Conservation (phyloP, 345 rosid genomes). For the Gossypium bickii region DNA sequence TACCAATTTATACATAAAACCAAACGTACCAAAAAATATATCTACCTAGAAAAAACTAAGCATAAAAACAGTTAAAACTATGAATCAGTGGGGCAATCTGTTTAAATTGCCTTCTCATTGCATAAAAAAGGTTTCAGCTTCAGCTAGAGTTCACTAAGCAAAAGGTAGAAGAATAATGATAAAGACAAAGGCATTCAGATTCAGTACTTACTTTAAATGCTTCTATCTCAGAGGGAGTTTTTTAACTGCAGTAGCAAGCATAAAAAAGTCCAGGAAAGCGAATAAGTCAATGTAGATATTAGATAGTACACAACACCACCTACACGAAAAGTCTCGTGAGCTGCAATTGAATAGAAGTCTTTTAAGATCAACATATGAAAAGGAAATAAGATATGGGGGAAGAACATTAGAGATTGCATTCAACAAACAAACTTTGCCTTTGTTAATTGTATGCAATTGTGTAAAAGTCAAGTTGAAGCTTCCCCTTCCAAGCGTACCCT, state of each 20-base stretch:
- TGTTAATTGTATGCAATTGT: constrained; percentile 27
- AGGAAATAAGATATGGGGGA: constrained; percentile 19
- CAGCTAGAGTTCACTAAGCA: neutral
- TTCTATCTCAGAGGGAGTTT: constrained; percentile 17
- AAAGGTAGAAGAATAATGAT: neutral
- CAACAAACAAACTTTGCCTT: constrained; percentile 27
- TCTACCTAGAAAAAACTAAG: too few relatives aligned
- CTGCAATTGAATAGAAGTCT: constrained; percentile 19
- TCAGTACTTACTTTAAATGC: constrained; percentile 16
- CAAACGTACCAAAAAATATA: too few relatives aligned
- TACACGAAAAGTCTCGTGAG: constrained; percentile 41
- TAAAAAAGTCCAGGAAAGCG: constrained; percentile 20
- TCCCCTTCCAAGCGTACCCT: constrained; percentile 79
- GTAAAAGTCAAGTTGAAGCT: constrained; percentile 44
- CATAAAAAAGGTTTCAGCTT: neutral
- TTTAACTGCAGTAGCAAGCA: constrained; percentile 22
- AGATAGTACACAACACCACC: constrained; percentile 34
- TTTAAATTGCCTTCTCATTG: neutral
- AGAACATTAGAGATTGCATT: constrained; percentile 22
- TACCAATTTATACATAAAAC: too few relatives aligned
- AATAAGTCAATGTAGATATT: constrained; percentile 27
- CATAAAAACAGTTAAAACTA: neutral
- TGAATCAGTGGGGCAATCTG: neutral
- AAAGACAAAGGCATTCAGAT: neutral
- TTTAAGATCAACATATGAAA: constrained; percentile 26